Base-by-base conservation (phyloP, 2,329 filamentous ascomycete genomes). In the Falciphora oryzae region DNA sequence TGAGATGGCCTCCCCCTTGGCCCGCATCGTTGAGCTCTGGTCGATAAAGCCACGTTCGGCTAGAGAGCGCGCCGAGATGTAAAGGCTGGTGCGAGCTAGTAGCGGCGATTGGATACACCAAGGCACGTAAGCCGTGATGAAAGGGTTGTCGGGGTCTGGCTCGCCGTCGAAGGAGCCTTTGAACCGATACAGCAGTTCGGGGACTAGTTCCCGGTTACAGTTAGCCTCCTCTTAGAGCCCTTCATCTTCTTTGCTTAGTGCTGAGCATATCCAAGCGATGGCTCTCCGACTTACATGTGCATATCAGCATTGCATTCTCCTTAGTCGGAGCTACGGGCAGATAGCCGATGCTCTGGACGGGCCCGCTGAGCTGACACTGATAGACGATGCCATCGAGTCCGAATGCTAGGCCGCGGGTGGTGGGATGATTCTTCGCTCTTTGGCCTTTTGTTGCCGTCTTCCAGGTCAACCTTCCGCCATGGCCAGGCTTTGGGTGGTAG, bases 91-190 rank as follows among this genome's bases (percentile, higher is more conserved):
- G 59, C 80, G 76, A 0, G 79, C 71, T 4, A 81, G 74, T 5
- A 82, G 71, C 3, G 78, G 79, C 53, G 80, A 77, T 63, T 81
- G 78, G 10, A 82, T 73, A 50, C 75, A 79, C 68, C 74, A 77
- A 1, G 79, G 78, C 1, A 80, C 73, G 74, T 80, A 82, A 44
- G 77, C 73, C 67, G 73, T 78, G 73, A 78, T 76, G 67, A 78
- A 81, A 10, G 73, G 76, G 62, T 77, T 80, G 38, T 75, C 68
- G 8, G 74, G 74, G 29, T 78, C 75, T 1, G 78, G 77, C 27
- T 76, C 76, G 1, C 80, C 80, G 60, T 81, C 79, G 8, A 82
- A 74, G 1, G 77, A 80, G 4, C 77, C 78, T 63, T 82, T 81
- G 71, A 81, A 82, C 22, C 78, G 79, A 35, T 75, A 77, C 10